These are phyloP conservation scores for Baorangia bicolor DNA, from an alignment of 768 basidiomycete species.

Conservation along the genomic window DNA sequence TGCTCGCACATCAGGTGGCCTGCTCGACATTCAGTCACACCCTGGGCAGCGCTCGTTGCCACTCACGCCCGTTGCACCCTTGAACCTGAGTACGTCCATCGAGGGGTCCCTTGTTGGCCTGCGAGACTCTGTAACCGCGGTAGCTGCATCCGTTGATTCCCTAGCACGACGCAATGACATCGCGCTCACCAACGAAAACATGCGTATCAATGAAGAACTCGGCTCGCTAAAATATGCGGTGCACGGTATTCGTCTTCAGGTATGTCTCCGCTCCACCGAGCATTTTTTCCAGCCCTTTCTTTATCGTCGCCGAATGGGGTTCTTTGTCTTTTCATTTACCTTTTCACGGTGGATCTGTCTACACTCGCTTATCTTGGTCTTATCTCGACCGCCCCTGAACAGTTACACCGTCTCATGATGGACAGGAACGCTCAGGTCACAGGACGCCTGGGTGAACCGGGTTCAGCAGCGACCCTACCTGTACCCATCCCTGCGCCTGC, in stretches of 20 bases:
- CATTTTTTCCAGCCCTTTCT: slow-evolving; percentile 1
- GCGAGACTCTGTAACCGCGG: slow-evolving; percentile 56
- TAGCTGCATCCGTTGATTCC: slow-evolving; percentile 61
- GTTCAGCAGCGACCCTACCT: slow-evolving; percentile 10
- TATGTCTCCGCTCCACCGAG: slow-evolving; percentile 31
- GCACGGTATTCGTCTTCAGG: slow-evolving; percentile 80
- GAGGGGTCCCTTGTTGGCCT: slow-evolving; percentile 60
- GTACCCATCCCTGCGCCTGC: slow-evolving; percentile 24
- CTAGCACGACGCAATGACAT: slow-evolving; percentile 64
- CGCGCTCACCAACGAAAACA: slow-evolving; percentile 65
- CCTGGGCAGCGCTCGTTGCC: slow-evolving; percentile 29
- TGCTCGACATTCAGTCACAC: slow-evolving; percentile 23
- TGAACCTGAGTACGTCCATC: slow-evolving; percentile 60
- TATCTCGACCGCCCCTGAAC: slow-evolving; percentile 12
- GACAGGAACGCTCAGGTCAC: slow-evolving; percentile 63
- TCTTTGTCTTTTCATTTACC: slow-evolving; percentile 8
- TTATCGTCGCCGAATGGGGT: not conserved
- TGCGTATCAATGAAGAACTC: slow-evolving; percentile 72
- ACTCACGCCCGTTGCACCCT: slow-evolving; percentile 49
- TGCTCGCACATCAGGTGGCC: slow-evolving; percentile 15
- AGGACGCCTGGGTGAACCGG: slow-evolving; percentile 38
- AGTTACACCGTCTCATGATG: slow-evolving; percentile 75
- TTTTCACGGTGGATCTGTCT: slow-evolving; percentile 7
- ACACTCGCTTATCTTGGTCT: slow-evolving; percentile 13
- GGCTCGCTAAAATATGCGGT: slow-evolving; percentile 64